Base-by-base conservation (phyloP, 306 rosid species). In the Senna tora region DNA sequence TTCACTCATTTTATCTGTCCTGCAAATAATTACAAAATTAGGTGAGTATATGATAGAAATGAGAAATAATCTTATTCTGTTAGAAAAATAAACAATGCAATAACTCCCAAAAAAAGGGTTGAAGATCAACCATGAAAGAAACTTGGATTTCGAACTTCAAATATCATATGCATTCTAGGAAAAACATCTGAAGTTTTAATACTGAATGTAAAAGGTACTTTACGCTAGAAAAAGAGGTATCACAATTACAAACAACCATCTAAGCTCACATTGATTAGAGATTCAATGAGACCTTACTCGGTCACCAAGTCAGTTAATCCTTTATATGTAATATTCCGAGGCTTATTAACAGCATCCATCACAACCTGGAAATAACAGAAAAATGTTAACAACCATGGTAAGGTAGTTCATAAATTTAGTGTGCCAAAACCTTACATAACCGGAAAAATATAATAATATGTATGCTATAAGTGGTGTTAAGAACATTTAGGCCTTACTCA, bases 1-100 rank as follows among this genome's bases (percentile, higher is more conserved):
- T 84, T 94, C 99, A 51, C 99, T 91, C 90, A 77, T 85, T 86
- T 94, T 94, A 84, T 94, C 99, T 32, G 99, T 91, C 76, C 98
- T 93, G 92, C 73, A 79, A 65, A 71, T 74, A 55, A 67, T 75
- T 43, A 51, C 47, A 77, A 74, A 75, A 75, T 13, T 62, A 34
- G 43, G 17, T 45, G 47, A 76, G 75, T 65, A 51, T 52, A 72
- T 36, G 20, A 33, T 55, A 7, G 51, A 54, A 38, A 47, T 49
- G 47, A 22, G 7, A 10, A 22, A 53, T 30, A 80, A 17, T 25
- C 62, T 41, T 53, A 14, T 25, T 57, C 62, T 7, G 52, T 65
- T 33, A 50, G 19, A 38, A 43, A 69, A 60, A 38, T n/a, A 47
- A 70, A 65, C 13, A 36, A 64, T 21, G 47, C 10, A 51, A 64